Percentiles rank a stretch among this genome's conserved stretches.
Conservation (phyloP, 1,284 basidiomycete genomes). For the Trametes hirsuta region DNA sequence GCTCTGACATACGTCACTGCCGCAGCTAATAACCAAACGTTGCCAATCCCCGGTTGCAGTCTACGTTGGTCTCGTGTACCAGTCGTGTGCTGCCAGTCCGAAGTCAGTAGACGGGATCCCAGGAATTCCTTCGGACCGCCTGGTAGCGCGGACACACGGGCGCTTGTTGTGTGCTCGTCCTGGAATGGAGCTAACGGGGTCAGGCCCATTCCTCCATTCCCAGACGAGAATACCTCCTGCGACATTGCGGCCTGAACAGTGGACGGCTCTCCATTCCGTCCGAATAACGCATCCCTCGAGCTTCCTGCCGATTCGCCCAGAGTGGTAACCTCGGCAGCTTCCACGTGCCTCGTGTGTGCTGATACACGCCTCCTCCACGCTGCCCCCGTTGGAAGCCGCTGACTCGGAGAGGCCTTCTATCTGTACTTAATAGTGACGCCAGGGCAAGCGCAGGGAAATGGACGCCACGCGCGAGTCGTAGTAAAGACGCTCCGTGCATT, state of each 20-base stretch:
- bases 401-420: conserved; percentile 22
- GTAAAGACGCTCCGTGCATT: conserved; percentile 17
- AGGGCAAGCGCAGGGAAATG: conserved; percentile 21
- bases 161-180: not conserved
- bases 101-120: not conserved
- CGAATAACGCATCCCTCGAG: conserved; percentile 1
- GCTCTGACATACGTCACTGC: not conserved
- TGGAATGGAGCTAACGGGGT: conserved; percentile 4
- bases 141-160: not conserved
- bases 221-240: conserved; percentile 16
- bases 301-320: conserved; percentile 15
- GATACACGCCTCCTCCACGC: conserved; percentile 34
- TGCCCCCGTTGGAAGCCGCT: conserved; percentile 16
- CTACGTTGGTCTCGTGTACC: conserved; percentile 2
- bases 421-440: conserved; percentile 28
- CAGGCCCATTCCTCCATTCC: conserved; percentile 8
- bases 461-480: conserved; percentile 28
- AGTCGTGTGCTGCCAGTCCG: not conserved
- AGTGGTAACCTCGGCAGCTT: conserved; percentile 19
- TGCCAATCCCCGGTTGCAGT: not conserved
- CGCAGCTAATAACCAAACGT: not conserved
- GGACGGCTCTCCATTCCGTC: conserved; percentile 5
- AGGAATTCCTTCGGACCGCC: not conserved
- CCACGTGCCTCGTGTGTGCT: conserved; percentile 31
- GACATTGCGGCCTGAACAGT: conserved; percentile 2